Percentiles rank a stretch among this genome's conserved stretches.
Evolutionary conservation across 345 rosid species (phyloP).

Genomic region (Kernera saxatilis): DNA sequence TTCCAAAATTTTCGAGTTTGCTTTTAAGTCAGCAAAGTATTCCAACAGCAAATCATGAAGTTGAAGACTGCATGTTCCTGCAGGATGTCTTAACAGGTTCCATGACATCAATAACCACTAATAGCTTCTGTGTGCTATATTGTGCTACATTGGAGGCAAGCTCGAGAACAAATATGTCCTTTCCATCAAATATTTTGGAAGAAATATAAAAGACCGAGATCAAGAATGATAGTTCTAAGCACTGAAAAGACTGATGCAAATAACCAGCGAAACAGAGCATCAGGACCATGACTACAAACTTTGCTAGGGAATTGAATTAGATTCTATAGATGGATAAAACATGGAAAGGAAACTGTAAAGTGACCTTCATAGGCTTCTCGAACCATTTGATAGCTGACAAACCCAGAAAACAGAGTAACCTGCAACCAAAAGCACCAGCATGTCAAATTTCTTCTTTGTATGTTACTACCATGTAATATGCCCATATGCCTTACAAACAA

Average conservation of each 20-base stretch:
- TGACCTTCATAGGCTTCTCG: conserved; percentile 95
- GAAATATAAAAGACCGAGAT: background rate
- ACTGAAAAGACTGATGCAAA: background rate
- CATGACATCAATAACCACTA: background rate
- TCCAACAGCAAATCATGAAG: background rate
- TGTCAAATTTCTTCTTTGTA: background rate
- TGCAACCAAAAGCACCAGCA: conserved; percentile 38
- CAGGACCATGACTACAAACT: background rate
- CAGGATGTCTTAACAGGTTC: background rate
- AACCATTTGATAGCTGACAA: conserved; percentile 99
- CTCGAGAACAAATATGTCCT: background rate
- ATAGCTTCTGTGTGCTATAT: background rate
- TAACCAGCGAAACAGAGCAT: background rate
- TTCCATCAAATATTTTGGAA: background rate
- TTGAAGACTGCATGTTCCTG: background rate
- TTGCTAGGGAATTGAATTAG: background rate
- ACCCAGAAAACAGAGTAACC: conserved; percentile 97
- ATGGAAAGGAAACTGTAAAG: background rate
- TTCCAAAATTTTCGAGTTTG: background rate
- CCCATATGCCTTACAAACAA: background rate
- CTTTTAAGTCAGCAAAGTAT: background rate
- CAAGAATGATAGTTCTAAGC: background rate
- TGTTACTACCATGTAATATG: background rate
- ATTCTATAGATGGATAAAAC: background rate
- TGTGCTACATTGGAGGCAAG: background rate